Evolutionary conservation across 345 rosid species (phyloP).

Genomic region (Brassica juncea): DNA sequence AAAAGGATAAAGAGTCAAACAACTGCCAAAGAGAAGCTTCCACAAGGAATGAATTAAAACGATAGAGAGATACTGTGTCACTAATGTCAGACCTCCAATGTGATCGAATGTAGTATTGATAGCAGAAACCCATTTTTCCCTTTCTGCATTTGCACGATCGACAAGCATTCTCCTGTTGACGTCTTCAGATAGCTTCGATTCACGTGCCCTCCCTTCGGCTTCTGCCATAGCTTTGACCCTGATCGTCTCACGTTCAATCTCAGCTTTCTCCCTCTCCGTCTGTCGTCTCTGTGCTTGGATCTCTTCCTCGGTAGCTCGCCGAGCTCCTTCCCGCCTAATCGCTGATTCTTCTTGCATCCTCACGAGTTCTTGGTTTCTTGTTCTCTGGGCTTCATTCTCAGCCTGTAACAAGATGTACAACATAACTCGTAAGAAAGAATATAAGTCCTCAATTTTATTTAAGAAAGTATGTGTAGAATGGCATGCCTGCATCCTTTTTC

Average conservation of each 20-base stretch:
- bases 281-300: slow-evolving; percentile 90
- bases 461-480: background rate
- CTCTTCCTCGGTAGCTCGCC: slow-evolving; percentile 93
- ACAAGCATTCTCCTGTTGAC: slow-evolving; percentile 81
- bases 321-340: slow-evolving; percentile 85
- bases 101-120: slow-evolving; percentile 93
- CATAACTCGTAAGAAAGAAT: slow-evolving; percentile 9
- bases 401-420: slow-evolving; percentile 54
- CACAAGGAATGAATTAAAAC: background rate
- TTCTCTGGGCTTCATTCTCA: slow-evolving; percentile 85
- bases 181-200: slow-evolving; percentile 92
- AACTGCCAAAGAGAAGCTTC: slow-evolving; percentile 1
- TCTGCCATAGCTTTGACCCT: slow-evolving; percentile 94
- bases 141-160: slow-evolving; percentile 97
- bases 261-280: slow-evolving; percentile 97
- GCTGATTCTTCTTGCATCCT: slow-evolving; percentile 88
- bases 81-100: slow-evolving; percentile 67
- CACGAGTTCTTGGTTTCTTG: slow-evolving; percentile 95
- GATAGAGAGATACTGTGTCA: background rate
- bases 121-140: slow-evolving; percentile 97
- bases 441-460: background rate
- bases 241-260: slow-evolving; percentile 97
- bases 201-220: slow-evolving; percentile 99
- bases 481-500: slow-evolving; percentile 97
- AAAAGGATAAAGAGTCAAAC: slow-evolving; percentile 17